A percentile compares a stretch with the other conserved stretches of the same genome.
Conservation (phyloP, 805 yeast species). For the Maudiozyma serrabonitensis region DNA sequence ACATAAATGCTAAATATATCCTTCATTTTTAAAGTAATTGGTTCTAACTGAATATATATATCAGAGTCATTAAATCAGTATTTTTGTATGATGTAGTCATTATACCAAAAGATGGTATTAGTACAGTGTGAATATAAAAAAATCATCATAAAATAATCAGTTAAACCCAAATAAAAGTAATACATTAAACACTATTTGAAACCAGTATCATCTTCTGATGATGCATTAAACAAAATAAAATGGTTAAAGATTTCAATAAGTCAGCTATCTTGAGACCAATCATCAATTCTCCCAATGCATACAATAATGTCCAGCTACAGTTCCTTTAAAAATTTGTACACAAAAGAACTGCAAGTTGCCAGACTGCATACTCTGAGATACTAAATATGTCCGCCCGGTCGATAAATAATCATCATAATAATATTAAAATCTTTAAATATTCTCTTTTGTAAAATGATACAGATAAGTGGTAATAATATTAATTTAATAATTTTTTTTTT, state of each 20-base stretch:
- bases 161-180: not conserved
- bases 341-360: conserved; percentile 22
- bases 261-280: conserved; percentile 35
- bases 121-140: conserved; percentile 32
- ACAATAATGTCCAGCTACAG: conserved; percentile 16
- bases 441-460: too few relatives aligned
- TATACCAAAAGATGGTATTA: conserved; percentile 23
- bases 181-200: not conserved
- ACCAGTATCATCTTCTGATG: not conserved
- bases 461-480: not conserved
- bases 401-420: conserved; percentile 30
- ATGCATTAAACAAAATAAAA: not conserved
- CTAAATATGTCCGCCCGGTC: conserved; percentile 44
- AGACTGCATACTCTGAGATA: conserved; percentile 22
- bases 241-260: conserved; percentile 3
- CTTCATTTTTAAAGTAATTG: too few relatives aligned
- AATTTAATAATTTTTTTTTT: not conserved
- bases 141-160: conserved; percentile 11
- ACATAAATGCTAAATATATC: too few relatives aligned
- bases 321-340: conserved; percentile 30
- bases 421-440: not conserved
- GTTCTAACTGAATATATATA: not conserved
- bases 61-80: conserved; percentile 36
- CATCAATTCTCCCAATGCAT: conserved; percentile 29
- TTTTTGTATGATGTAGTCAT: conserved; percentile 29